Conservation (phyloP, 2,329 filamentous ascomycete genomes). For the Hymenoscyphus scutula region DNA sequence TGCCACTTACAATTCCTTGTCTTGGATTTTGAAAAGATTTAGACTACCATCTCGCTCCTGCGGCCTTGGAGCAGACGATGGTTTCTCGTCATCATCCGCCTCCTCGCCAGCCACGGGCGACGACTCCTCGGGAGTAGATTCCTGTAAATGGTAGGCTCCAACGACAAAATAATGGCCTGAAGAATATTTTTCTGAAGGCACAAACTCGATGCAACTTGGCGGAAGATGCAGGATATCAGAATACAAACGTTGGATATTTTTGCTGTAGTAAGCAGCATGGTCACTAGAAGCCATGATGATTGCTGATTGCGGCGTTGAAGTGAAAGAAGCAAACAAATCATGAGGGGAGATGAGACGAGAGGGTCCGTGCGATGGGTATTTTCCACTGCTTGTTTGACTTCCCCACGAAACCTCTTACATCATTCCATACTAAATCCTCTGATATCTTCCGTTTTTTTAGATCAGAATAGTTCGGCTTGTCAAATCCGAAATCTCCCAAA, state of each 20-base stretch:
- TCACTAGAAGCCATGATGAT: background rate
- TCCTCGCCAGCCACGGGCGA: conserved; percentile 49
- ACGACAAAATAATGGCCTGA: conserved; percentile 60
- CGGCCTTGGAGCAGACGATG: conserved; percentile 36
- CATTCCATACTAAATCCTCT: background rate
- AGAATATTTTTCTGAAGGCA: conserved; percentile 42
- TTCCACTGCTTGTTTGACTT: background rate
- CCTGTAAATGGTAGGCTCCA: conserved; percentile 79
- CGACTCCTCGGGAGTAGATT: conserved; percentile 37
- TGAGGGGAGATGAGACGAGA: background rate
- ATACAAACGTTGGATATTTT: conserved; percentile 34
- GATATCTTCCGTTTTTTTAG: background rate
- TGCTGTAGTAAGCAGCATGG: conserved; percentile 5
- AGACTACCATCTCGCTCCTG: conserved; percentile 74
- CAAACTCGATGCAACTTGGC: conserved; percentile 77
- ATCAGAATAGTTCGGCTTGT: background rate
- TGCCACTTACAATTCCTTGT: conserved; percentile 53
- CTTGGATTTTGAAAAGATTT: conserved; percentile 59
- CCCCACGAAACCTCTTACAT: background rate
- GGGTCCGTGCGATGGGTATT: background rate
- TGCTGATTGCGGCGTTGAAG: background rate
- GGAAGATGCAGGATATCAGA: conserved; percentile 62
- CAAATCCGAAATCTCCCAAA: background rate
- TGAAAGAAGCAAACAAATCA: background rate
- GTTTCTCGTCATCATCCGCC: conserved; percentile 48